Conservation (phyloP, 192 early-diverging fungal genomes). For the Ambispora gerdemannii region DNA sequence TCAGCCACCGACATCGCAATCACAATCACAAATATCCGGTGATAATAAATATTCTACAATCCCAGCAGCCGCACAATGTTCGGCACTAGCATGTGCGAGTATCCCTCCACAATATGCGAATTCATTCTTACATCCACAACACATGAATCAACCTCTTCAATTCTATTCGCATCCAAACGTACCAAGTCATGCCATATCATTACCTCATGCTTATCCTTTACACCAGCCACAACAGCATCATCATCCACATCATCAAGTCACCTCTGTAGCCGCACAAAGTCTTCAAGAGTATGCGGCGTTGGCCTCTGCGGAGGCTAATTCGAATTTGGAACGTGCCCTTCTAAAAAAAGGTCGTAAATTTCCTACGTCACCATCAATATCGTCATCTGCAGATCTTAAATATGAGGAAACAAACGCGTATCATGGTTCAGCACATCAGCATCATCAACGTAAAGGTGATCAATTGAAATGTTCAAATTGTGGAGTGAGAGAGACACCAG, state of each 20-base stretch:
- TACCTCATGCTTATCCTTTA: too few species aligned
- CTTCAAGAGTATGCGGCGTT: not conserved
- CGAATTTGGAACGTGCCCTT: not conserved
- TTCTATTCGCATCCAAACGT: too few species aligned
- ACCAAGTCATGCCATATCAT: too few species aligned
- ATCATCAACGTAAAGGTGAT: not conserved
- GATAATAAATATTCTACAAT: too few species aligned
- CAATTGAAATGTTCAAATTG: conserved; percentile 2
- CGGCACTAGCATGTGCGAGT: too few species aligned
- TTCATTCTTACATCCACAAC: too few species aligned
- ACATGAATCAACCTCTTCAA: too few species aligned
- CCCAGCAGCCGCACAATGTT: too few species aligned
- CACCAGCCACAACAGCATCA: not conserved
- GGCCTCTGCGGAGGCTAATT: not conserved
- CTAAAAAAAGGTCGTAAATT: not conserved
- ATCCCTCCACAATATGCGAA: too few species aligned
- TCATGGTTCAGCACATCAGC: not conserved
- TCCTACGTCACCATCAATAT: too few species aligned
- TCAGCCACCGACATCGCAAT: too few species aligned
- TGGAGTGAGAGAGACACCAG: conserved; percentile 1
- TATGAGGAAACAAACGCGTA: not conserved
- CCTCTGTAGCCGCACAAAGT: not conserved
- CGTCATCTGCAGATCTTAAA: not conserved
- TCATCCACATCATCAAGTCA: not conserved
- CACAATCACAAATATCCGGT: too few species aligned